Conservation (phyloP, 2,329 filamentous ascomycete species). For the Trichoderma afroharzianum region DNA sequence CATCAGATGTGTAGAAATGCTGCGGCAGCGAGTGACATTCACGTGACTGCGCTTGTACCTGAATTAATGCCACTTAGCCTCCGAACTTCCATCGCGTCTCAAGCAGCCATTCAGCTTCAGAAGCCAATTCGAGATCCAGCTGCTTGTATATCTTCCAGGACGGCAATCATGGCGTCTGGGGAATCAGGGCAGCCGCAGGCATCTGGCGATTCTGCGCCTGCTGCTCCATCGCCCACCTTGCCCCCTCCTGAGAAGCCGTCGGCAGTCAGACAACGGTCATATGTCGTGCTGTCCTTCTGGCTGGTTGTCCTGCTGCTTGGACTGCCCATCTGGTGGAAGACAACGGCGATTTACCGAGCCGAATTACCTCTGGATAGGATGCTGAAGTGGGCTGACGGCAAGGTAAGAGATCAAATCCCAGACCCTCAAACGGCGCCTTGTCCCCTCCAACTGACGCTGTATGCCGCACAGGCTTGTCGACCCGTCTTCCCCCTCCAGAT, state of each 20-base stretch:
- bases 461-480: conserved; percentile 64
- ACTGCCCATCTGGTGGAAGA: conserved; percentile 92
- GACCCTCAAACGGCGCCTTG: background rate
- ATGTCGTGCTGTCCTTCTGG: conserved; percentile 88
- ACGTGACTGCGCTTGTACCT: conserved; percentile 14
- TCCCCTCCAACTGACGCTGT: background rate
- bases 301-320: conserved; percentile 77
- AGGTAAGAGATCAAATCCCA: conserved; percentile 50
- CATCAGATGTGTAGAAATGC: background rate
- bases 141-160: background rate
- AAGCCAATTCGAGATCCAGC: background rate
- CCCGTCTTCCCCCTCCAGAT: conserved; percentile 86
- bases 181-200: conserved; percentile 14
- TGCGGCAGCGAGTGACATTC: background rate
- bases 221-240: conserved; percentile 27
- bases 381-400: conserved; percentile 87
- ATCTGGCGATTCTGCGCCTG: conserved; percentile 23
- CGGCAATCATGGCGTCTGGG: conserved; percentile 17
- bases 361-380: conserved; percentile 79
- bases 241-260: conserved; percentile 77
- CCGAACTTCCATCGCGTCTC: background rate
- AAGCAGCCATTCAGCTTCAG: background rate
- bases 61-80: background rate
- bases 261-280: conserved; percentile 64
- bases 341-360: conserved; percentile 87